Evolutionary conservation across 176 grass and related monocot species (phyloP).

Genomic region (Carex myosuroides): DNA sequence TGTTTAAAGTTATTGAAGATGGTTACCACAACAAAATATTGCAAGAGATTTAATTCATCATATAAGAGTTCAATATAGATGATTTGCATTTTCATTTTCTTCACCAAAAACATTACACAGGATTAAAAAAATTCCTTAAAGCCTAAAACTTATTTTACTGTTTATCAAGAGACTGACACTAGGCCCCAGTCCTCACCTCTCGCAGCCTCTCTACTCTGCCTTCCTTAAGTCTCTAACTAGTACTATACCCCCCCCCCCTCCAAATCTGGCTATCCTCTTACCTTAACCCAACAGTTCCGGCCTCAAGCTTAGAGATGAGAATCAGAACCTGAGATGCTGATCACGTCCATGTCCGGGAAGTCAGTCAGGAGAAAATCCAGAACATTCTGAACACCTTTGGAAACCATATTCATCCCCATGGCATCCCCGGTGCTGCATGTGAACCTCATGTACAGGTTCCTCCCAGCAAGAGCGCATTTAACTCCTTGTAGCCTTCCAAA

Average conservation of each 20-base stretch:
- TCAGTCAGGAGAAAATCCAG: constrained; percentile 50
- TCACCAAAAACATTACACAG: no score
- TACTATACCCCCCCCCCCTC: not conserved
- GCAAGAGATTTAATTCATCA: not conserved
- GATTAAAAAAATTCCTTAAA: not conserved
- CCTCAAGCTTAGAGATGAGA: constrained; percentile 2
- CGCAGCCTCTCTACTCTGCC: not conserved
- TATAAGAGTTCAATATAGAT: not conserved
- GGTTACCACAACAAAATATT: not conserved
- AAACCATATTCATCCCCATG: constrained; percentile 94
- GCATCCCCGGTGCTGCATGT: constrained; percentile 73
- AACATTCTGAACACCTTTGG: constrained; percentile 76
- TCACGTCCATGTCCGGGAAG: constrained; percentile 66
- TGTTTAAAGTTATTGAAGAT: not conserved
- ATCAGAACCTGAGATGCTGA: constrained; percentile 69
- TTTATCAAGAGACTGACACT: not conserved
- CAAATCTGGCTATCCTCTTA: not conserved
- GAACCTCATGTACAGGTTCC: constrained; percentile 76
- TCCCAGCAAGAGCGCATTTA: constrained; percentile 60
- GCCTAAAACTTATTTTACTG: not conserved
- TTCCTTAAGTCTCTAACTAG: not conserved
- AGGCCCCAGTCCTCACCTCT: not conserved
- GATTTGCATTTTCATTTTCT: not conserved
- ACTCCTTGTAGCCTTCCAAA: constrained; percentile 62
- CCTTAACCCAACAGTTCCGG: not conserved